Conservation (phyloP, 768 basidiomycete genomes). For the Boletellus emodensis region DNA sequence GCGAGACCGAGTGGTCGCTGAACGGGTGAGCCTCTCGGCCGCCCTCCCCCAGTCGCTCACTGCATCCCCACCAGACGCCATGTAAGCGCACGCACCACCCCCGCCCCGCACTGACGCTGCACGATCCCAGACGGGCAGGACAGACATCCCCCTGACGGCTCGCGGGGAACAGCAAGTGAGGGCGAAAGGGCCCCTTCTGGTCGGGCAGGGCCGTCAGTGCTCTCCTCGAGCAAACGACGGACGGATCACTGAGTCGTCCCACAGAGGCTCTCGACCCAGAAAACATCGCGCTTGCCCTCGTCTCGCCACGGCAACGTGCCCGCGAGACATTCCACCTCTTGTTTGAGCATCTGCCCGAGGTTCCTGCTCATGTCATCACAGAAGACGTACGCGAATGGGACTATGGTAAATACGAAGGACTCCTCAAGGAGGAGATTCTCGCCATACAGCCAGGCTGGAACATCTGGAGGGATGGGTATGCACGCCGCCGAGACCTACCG, state of each 20-base stretch:
- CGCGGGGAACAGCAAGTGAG: slow-evolving; percentile 70
- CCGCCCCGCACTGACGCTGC: neutral
- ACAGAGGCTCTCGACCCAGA: slow-evolving; percentile 74
- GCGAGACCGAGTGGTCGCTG: slow-evolving; percentile 92
- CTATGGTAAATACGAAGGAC: slow-evolving; percentile 88
- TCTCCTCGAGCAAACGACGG: neutral
- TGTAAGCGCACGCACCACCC: slow-evolving; percentile 34
- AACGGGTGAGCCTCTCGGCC: slow-evolving; percentile 55
- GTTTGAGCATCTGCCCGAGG: slow-evolving; percentile 47
- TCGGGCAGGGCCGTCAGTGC: slow-evolving; percentile 73
- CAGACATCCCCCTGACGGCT: slow-evolving; percentile 83
- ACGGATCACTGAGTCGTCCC: neutral
- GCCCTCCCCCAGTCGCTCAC: neutral
- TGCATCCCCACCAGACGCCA: slow-evolving; percentile 46
- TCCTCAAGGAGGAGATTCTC: slow-evolving; percentile 74
- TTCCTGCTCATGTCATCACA: slow-evolving; percentile 53
- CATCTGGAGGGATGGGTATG: slow-evolving; percentile 85
- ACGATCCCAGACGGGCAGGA: slow-evolving; percentile 66
- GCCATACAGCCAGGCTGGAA: slow-evolving; percentile 56
- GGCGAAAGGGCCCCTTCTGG: slow-evolving; percentile 57
- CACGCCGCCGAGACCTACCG: slow-evolving; percentile 1
- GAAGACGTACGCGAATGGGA: slow-evolving; percentile 84
- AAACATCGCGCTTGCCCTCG: slow-evolving; percentile 67
- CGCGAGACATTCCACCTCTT: slow-evolving; percentile 82
- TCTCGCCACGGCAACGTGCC: slow-evolving; percentile 88